Evolutionary conservation across 1,284 basidiomycete species (phyloP).

Genomic region (Sporisorium graminicola): DNA sequence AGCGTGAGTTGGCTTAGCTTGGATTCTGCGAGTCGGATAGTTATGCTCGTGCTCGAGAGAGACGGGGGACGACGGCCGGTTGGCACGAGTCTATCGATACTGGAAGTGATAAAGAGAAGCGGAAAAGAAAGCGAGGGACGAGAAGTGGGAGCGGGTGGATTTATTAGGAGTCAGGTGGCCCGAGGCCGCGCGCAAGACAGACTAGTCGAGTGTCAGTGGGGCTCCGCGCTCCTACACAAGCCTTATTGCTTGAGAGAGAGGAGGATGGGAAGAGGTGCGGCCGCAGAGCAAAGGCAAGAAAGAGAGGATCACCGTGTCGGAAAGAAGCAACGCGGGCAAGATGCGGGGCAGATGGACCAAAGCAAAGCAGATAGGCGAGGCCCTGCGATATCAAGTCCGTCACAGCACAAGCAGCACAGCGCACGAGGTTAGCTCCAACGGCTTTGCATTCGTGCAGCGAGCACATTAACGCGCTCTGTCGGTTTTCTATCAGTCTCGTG

Average conservation of each 20-base stretch:
- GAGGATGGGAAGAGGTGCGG: neutral
- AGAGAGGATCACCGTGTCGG: neutral
- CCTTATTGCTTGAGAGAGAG: slow-evolving; percentile 3
- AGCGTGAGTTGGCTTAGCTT: too few relatives aligned
- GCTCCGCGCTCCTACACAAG: slow-evolving; percentile 29
- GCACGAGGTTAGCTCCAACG: too few relatives aligned
- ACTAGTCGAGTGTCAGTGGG: slow-evolving; percentile 17
- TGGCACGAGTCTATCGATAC: neutral
- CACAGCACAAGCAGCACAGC: neutral
- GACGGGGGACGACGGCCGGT: neutral
- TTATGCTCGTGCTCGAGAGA: neutral
- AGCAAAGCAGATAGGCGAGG: too few relatives aligned
- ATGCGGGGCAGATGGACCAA: neutral
- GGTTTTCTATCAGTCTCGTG: too few relatives aligned
- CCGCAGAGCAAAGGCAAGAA: neutral
- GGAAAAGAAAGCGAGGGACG: neutral
- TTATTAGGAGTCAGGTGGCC: slow-evolving; percentile 1
- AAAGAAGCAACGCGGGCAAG: neutral
- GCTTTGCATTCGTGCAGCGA: neutral
- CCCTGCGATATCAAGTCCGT: neutral
- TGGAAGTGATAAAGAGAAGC: neutral
- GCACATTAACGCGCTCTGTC: too few relatives aligned
- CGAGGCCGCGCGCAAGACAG: slow-evolving; percentile 1
- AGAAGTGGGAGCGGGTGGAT: neutral
- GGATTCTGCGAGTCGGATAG: neutral